Evolutionary conservation across 1,284 basidiomycete species (phyloP), one percentile per base, ranked within the genome.

Genomic region (Bothia castanella): DNA sequence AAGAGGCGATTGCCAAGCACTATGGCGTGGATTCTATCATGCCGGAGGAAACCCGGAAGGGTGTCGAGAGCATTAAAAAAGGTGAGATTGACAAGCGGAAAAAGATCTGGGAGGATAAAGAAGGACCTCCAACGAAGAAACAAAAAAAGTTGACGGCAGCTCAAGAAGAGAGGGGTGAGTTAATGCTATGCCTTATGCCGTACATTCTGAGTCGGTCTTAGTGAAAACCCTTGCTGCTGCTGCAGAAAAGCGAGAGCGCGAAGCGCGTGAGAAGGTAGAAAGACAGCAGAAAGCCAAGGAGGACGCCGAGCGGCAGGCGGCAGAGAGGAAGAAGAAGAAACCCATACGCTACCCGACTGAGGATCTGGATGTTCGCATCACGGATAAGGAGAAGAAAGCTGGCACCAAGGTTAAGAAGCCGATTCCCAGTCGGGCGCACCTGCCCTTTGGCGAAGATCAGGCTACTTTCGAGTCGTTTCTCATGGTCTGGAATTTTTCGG

Each of bases 401-500:
- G 88, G 89, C 7, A 77, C 80, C 68, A 82, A 80, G 58, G 63
- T 85, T 23, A 78, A 78, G 60, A 76, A 87, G 56, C 95, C 95
- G 17, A 61, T 79, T 34, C 82, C 88, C 8, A 85, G 78, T 62
- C 76, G 71, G 58, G 69, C 66, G 44, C 75, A 70, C 17, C 71
- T 97, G 42, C 92, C 92, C 0, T 93, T 94, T 63, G 85, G 86
- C 44, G 79, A 87, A 38, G 76, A 77, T 19, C 73, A 76, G 4
- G 81, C 81, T 10, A 74, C 81, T 8, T 95, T 97, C 58, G 94
- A 97, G 65, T 74, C 78, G 17, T 92, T 97, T 69, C 70, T 98
- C 40, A 85, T 89, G 79, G 75, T 83, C 17, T 99, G 94, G 92
- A 93, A 90, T 68, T 97, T 97, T 69, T 72, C 98, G 57, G 86